Conservation (phyloP, 2,329 filamentous ascomycete genomes). For the Coniochaeta sp. region DNA sequence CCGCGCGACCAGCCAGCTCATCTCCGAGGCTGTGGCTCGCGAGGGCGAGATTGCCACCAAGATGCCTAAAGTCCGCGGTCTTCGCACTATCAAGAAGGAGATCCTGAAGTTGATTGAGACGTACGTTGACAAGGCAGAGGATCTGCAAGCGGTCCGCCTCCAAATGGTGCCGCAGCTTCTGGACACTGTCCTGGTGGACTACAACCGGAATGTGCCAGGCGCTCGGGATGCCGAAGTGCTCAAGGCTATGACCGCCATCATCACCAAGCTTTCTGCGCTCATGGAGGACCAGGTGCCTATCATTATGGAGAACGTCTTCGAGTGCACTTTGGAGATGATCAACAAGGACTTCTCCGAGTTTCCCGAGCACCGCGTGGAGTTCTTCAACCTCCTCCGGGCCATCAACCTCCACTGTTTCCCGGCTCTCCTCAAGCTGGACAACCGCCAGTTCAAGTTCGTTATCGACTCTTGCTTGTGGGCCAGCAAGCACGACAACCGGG, state of each 20-base stretch:
- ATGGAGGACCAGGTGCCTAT: conserved; percentile 98
- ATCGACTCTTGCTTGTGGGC: conserved; percentile 99
- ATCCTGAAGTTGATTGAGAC: conserved; percentile 97
- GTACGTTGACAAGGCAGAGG: conserved; percentile 96
- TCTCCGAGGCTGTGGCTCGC: conserved; percentile 82
- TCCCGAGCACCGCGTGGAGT: conserved; percentile 97
- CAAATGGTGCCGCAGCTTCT: conserved; percentile 95
- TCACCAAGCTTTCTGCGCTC: conserved; percentile 86
- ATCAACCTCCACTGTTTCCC: conserved; percentile 98
- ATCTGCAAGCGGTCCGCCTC: conserved; percentile 83
- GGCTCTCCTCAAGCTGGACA: conserved; percentile 85
- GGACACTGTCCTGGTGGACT: conserved; percentile 89
- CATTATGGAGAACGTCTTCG: conserved; percentile 98
- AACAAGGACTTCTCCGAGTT: conserved; percentile 99
- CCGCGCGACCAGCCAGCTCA: conserved; percentile 89
- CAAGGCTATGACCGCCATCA: conserved; percentile 96
- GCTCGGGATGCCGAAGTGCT: conserved; percentile 94
- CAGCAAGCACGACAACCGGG: conserved; percentile 99
- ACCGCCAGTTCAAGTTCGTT: conserved; percentile 96
- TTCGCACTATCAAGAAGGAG: conserved; percentile 98
- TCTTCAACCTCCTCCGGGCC: conserved; percentile 92
- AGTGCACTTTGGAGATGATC: conserved; percentile 98
- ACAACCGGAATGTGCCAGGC: conserved; percentile 93
- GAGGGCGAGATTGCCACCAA: conserved; percentile 95
- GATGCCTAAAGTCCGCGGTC: conserved; percentile 90